These are phyloP conservation scores for Solanum piurae DNA, from an alignment of 257 asterid genomes.

Conservation along the genomic window DNA sequence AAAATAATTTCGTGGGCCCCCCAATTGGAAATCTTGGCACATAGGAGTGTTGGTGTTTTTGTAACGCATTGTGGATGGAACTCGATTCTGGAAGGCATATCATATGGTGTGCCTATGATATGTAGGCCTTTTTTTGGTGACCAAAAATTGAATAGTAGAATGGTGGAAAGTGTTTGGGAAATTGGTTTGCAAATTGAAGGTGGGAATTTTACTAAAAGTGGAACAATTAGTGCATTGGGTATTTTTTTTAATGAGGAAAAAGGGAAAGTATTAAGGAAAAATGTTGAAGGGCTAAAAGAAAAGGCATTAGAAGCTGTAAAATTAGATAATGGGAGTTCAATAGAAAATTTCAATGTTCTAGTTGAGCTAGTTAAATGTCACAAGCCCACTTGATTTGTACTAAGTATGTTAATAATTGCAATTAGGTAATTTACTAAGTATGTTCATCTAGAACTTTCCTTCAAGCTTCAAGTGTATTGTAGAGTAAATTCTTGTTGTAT, in stretches of 20 bases:
- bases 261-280: conserved; percentile 23
- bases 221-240: conserved; percentile 17
- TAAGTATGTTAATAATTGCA: background rate
- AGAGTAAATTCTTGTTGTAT: background rate
- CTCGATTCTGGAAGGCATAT: conserved; percentile 46
- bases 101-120: conserved; percentile 45
- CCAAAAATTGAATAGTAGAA: conserved; percentile 39
- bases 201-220: conserved; percentile 24
- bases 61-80: conserved; percentile 83
- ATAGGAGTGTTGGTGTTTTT: conserved; percentile 33
- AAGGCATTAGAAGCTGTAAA: conserved; percentile 26
- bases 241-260: conserved; percentile 6
- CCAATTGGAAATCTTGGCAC: conserved; percentile 33
- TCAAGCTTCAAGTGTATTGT: background rate
- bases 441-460: background rate
- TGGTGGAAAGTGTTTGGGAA: conserved; percentile 46
- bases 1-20: conserved; percentile 67
- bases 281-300: conserved; percentile 14
- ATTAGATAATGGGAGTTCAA: conserved; percentile 31
- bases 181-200: conserved; percentile 32
- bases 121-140: conserved; percentile 74
- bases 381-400: background rate
- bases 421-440: too few species aligned
- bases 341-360: conserved; percentile 21
- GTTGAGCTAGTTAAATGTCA: conserved; percentile 11